A percentile compares a stretch with the other conserved stretches of the same genome.
These are phyloP conservation scores for Chenopodium album DNA, from an alignment of 148 eudicot species.

Conservation along the genomic window DNA sequence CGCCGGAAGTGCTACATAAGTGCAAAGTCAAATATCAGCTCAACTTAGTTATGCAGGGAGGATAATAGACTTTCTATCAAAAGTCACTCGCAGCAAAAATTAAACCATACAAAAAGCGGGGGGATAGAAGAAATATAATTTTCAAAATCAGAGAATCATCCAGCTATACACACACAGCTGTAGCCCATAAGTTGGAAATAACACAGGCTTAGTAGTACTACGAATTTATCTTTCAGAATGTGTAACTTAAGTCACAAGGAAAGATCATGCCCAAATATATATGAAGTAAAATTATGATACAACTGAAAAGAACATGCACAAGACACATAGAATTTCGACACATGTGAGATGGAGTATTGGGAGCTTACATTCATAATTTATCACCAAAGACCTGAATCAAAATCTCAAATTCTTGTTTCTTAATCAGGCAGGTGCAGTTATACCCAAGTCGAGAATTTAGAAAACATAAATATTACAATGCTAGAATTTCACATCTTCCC, in stretches of 20 bases:
- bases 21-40: constrained; percentile 16
- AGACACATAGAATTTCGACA: background rate
- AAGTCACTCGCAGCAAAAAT: background rate
- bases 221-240: background rate
- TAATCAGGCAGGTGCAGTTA: background rate
- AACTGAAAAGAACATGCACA: background rate
- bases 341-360: background rate
- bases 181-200: background rate
- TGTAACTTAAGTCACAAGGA: background rate
- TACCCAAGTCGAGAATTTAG: background rate
- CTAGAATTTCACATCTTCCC: background rate
- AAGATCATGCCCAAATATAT: background rate
- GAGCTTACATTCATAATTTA: background rate
- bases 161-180: background rate
- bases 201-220: background rate
- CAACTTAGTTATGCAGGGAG: constrained; percentile 11
- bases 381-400: background rate
- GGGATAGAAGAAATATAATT: background rate
- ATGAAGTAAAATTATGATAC: background rate
- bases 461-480: background rate
- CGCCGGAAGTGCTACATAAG: constrained; percentile 68
- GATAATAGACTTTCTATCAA: background rate
- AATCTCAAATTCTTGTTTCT: background rate
- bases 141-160: background rate
- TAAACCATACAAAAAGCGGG: background rate